A percentile compares a stretch with the other conserved stretches of the same genome.
These are phyloP conservation scores for Sicyos edulis DNA, from an alignment of 306 rosid genomes.

Conservation along the genomic window DNA sequence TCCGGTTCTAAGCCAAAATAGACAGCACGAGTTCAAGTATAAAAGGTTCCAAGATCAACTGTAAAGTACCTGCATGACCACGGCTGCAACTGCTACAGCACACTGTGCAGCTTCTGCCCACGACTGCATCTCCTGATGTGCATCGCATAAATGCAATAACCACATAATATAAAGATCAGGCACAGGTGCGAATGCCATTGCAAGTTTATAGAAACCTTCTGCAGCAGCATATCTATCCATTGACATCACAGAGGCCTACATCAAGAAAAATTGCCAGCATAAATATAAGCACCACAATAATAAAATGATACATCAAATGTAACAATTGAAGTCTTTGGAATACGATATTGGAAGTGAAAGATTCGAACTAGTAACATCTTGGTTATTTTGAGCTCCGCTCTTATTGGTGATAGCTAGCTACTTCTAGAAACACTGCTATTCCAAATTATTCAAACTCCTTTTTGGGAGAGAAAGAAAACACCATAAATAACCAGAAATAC, in stretches of 20 bases:
- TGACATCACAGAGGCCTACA: conserved; percentile 76
- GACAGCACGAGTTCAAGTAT: neutral
- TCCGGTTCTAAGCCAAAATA: neutral
- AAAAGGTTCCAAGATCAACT: conserved; percentile 13
- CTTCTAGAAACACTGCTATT: neutral
- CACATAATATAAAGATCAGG: conserved; percentile 99
- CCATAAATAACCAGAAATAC: neutral
- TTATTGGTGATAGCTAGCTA: too few relatives aligned
- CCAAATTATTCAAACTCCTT: neutral
- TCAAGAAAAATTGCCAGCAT: conserved; percentile 23
- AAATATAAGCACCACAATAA: conserved; percentile 1
- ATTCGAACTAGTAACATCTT: too few relatives aligned
- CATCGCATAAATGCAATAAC: conserved; percentile 96
- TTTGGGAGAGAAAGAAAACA: conserved; percentile 5
- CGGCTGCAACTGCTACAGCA: conserved; percentile 96
- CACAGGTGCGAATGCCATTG: conserved; percentile 97
- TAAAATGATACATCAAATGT: neutral
- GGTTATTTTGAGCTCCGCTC: too few relatives aligned
- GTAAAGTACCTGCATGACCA: conserved; percentile 79
- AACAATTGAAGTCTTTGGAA: neutral
- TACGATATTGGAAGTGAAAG: neutral
- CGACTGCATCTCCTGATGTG: conserved; percentile 98
- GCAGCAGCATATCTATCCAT: conserved; percentile 97
- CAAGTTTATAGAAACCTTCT: conserved; percentile 84
- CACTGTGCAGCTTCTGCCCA: conserved; percentile 99